Percentiles rank a stretch among this genome's conserved stretches.
Evolutionary conservation across 495 filamentous ascomycete species (phyloP).

Genomic region (Bombardia bombarda): DNA sequence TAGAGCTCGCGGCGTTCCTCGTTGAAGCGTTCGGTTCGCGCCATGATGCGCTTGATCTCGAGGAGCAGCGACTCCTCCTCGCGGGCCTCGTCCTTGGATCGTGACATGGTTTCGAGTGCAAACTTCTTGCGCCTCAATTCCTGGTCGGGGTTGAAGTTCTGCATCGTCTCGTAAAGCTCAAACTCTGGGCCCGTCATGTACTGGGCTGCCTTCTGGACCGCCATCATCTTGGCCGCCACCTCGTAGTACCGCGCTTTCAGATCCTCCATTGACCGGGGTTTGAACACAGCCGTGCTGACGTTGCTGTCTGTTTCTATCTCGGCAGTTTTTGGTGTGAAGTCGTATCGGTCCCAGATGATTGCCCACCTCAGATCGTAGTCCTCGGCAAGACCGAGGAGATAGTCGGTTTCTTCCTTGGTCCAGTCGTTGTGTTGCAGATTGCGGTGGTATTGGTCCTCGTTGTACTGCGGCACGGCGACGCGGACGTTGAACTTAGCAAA

Average conservation of each 20-base stretch:
- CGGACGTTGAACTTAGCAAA: constrained; percentile 81
- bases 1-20: constrained; percentile 89
- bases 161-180: constrained; percentile 70
- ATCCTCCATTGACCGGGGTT: constrained; percentile 69
- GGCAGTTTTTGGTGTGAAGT: constrained; percentile 50
- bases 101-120: constrained; percentile 66
- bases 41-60: constrained; percentile 83
- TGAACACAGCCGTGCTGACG: constrained; percentile 40
- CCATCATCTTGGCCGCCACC: constrained; percentile 77
- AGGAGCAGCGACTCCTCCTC: constrained; percentile 84
- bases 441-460: constrained; percentile 74
- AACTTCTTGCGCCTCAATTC: constrained; percentile 77
- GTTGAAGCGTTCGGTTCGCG: constrained; percentile 70
- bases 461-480: constrained; percentile 66
- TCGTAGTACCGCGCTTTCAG: constrained; percentile 87
- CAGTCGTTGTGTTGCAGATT: constrained; percentile 68
- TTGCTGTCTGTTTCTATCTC: constrained; percentile 18
- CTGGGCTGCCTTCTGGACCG: constrained; percentile 68
- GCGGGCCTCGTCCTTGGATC: constrained; percentile 77
- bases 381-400: constrained; percentile 62
- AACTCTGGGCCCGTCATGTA: constrained; percentile 82
- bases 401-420: constrained; percentile 89
- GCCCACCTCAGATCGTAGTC: constrained; percentile 84
- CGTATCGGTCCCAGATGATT: constrained; percentile 89
- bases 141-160: constrained; percentile 69